Conservation (phyloP, 2,329 filamentous ascomycete species). For the Ascomycota sp. region DNA sequence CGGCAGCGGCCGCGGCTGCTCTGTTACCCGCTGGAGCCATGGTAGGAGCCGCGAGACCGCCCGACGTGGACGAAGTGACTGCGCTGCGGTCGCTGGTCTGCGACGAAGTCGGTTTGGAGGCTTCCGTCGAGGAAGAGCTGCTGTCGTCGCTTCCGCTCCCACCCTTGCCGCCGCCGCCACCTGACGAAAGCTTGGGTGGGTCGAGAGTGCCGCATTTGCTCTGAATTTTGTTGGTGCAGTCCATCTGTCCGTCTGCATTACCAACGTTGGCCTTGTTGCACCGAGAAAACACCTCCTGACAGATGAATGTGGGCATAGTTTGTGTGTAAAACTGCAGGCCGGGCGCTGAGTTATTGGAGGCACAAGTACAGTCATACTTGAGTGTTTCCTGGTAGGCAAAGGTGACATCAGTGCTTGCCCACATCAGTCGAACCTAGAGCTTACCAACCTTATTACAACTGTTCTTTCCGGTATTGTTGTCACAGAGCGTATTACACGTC, state of each 20-base stretch:
- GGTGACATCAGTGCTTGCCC: no score
- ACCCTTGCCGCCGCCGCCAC: slow-evolving; percentile 3
- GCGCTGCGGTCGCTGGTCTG: slow-evolving; percentile 9
- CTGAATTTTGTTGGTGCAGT: slow-evolving; percentile 26
- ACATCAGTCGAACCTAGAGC: no score
- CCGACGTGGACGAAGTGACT: slow-evolving; percentile 10
- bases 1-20: slow-evolving; percentile 24
- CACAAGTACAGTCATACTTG: slow-evolving; percentile 27
- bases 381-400: slow-evolving; percentile 14
- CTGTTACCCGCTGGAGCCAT: slow-evolving; percentile 23
- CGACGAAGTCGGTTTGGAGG: slow-evolving; percentile 6
- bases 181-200: slow-evolving; percentile 11
- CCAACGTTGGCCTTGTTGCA: slow-evolving; percentile 24
- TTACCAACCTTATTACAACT: slow-evolving; percentile 24
- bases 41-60: slow-evolving; percentile 17
- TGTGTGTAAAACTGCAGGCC: slow-evolving; percentile 31
- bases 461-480: slow-evolving; percentile 16
- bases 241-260: slow-evolving; percentile 20
- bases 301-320: slow-evolving; percentile 32
- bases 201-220: slow-evolving; percentile 21
- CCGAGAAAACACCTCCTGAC: slow-evolving; percentile 23
- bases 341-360: slow-evolving; percentile 24
- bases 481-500: slow-evolving; percentile 29
- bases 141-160: slow-evolving; percentile 4
- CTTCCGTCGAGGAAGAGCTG: slow-evolving; percentile 8